Percentiles rank a stretch among this genome's conserved stretches.
Evolutionary conservation across 371 early-diverging fungal genomes (phyloP).

Genomic region (Mortierella sp.): DNA sequence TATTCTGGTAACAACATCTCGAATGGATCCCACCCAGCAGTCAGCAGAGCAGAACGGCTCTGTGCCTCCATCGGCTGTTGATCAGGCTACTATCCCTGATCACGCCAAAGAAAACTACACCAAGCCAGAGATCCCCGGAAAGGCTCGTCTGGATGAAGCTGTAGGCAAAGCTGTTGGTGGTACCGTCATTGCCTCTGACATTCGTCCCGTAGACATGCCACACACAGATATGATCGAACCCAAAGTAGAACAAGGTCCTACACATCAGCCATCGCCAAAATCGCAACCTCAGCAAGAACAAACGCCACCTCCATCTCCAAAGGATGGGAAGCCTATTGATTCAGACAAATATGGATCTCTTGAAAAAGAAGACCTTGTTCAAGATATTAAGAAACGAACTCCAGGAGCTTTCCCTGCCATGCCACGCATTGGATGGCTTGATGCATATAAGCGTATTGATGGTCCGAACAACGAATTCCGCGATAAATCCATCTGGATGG

Average conservation of each 20-base stretch:
- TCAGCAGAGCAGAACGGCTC: constrained; percentile 22
- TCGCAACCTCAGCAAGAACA: constrained; percentile 13
- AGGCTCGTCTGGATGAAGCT: constrained; percentile 27
- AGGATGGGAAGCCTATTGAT: background rate
- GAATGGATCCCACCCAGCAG: constrained; percentile 41
- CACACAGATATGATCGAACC: constrained; percentile 25
- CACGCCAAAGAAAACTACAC: constrained; percentile 18
- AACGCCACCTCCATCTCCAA: constrained; percentile 7
- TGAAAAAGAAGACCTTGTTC: constrained; percentile 12
- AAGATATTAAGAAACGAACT: constrained; percentile 13
- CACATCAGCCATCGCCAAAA: background rate
- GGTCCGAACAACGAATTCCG: constrained; percentile 49
- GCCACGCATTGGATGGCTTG: constrained; percentile 49
- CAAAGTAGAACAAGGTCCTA: constrained; percentile 9
- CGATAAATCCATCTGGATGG: constrained; percentile 57
- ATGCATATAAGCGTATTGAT: constrained; percentile 50
- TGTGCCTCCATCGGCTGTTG: constrained; percentile 8
- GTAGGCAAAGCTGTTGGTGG: constrained; percentile 53
- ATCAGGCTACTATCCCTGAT: constrained; percentile 15
- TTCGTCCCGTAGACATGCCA: constrained; percentile 39
- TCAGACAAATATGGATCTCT: background rate
- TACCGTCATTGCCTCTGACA: constrained; percentile 46
- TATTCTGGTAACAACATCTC: constrained; percentile 7
- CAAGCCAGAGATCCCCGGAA: constrained; percentile 32
- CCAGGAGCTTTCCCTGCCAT: constrained; percentile 38